Base-by-base conservation (phyloP, 805 yeast species). In the Lachancea sp. region DNA sequence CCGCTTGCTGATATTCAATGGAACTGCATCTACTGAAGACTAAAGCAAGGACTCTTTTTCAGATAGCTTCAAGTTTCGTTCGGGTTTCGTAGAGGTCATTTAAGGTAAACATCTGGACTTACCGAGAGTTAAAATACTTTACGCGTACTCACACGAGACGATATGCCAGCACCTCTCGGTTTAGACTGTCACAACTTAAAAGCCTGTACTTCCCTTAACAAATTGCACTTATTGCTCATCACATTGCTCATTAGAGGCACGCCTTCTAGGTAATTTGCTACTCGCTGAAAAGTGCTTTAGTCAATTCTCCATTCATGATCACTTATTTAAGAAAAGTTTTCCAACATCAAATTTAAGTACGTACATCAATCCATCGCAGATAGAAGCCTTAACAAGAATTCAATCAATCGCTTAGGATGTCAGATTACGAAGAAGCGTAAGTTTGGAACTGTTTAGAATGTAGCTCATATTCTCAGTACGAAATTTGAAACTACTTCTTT, bases 401-500 rank as follows among this genome's bases (percentile, higher is more conserved):
- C 12, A 22, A 21, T 12, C 13, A n/a, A 6, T 16, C 24, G 35
- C 9, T 22, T 11, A 29, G 21, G 16, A 75, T 75, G 80, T 74
- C 79, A 46, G 80, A 74, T 48, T 72, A 70, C 70, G 78, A 72
- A 40, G 74, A 67, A 51, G 72, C 67, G 65, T 63, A 56, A 45
- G 67, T 61, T 19, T 2, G n/a, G 11, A 8, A 16, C 16, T 22
- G 11, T 3, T 33, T 7, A 5, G 20, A 17, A 5, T 20, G n/a
- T 17, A 8, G 24, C 12, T 12, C 13, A 12, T n/a, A 13, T 3
- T 13, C 21, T n/a, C 16, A 8, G n/a, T 13, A 26, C 16, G 19
- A 16, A 8, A 6, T 12, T 12, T 30, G 16, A 18, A 3, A 16
- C 5, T 13, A 19, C 16, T 13, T 8, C 11, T 5, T 21, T 19